Conservation (phyloP, 129 eudicot species). For the Dittrichia graveolens region DNA sequence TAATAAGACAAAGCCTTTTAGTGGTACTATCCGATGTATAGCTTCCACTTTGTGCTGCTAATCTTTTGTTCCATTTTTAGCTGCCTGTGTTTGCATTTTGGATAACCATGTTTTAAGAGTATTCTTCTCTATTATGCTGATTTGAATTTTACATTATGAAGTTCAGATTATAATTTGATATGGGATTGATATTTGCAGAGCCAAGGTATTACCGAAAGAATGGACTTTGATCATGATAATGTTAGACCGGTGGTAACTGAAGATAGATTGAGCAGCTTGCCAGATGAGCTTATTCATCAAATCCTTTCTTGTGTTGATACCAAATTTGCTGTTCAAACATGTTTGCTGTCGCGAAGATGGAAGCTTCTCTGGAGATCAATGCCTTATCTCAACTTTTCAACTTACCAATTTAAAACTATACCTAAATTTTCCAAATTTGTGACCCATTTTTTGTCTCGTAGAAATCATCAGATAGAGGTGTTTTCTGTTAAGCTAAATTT, state of each 20-base stretch:
- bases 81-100: neutral
- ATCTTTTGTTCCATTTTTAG: neutral
- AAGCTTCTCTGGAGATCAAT: conserved; percentile 27
- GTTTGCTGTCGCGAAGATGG: conserved; percentile 31
- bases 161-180: no score
- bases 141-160: neutral
- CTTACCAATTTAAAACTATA: neutral
- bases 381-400: conserved; percentile 21
- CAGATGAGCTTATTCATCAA: conserved; percentile 26
- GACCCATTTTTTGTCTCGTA: conserved; percentile 12
- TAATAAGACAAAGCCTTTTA: no score
- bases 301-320: conserved; percentile 25
- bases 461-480: conserved; percentile 14
- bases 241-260: neutral
- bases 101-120: neutral
- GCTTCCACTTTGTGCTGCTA: neutral
- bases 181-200: no score
- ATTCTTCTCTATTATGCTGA: neutral
- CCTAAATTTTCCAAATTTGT: conserved; percentile 22
- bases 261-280: conserved; percentile 39
- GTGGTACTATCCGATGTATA: no score
- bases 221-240: conserved; percentile 11
- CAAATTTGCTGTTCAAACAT: conserved; percentile 23
- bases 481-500: conserved; percentile 12
- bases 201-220: neutral